Base-by-base conservation (phyloP, 2,329 filamentous ascomycete species). In the Penicillium sp. region DNA sequence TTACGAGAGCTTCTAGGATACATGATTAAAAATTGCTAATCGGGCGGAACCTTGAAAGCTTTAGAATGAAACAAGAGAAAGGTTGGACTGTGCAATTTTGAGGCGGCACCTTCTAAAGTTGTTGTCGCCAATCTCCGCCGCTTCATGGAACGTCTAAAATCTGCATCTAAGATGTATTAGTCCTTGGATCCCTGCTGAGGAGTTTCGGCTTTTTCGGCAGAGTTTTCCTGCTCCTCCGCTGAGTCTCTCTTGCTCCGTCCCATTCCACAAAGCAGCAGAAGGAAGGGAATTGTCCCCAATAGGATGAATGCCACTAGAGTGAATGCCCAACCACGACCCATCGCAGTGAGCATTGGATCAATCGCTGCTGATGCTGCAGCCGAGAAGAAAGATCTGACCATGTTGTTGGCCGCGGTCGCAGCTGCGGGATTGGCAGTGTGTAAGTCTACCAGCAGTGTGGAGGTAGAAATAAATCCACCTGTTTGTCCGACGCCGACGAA, bases 311-410 rank as follows among this genome's bases (percentile, higher is more conserved):
- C 43, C n/a, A 61, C 54, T 4, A 61, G 44, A 2, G 59, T 61
- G 34, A 59, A 59, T 13, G 59, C 48, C 59, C 59, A 61, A 2
- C 59, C 59, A 8, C 54, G 51, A n/a, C 59, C 59, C 54, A 61
- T 52, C 3, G 59, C 56, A 2, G 18, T 56, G 31, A 61, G 22
- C 59, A 61, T 59, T 11, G 59, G 59, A 22, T 59, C 57, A 29
- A 61, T 59, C 11, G 54, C 54, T 34, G 59, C 59, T 2, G 59
- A 59, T 4, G 59, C 57, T 10, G 38, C 59, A 7, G 59, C 59
- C 2, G 56, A 59, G 43, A 61, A 59, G 39, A 61, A 54, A 1
- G 56, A 61, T 13, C 59, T 54, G 10, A 59, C 57, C 47, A 61
- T 38, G n/a, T 61, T 61, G 39, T 59, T 61, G 3, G 59, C 53